Evolutionary conservation across 1,139 yeast genomes (phyloP).

Genomic region (Yamadazyma diddensiae): DNA sequence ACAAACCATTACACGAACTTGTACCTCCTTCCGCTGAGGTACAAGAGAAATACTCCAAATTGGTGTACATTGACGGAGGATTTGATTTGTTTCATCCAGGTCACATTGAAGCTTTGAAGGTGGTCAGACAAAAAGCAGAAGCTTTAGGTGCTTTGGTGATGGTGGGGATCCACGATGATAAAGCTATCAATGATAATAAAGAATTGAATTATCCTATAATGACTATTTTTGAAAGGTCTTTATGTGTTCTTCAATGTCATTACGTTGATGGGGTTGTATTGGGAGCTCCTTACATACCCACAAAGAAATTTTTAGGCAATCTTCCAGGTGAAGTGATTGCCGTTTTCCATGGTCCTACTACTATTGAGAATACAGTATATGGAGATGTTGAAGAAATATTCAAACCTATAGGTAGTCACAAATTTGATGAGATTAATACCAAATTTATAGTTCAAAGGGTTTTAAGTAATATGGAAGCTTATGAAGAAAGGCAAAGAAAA

Average conservation of each 20-base stretch:
- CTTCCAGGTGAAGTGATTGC: slow-evolving; percentile 40
- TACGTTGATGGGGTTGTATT: slow-evolving; percentile 76
- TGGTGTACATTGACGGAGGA: slow-evolving; percentile 74
- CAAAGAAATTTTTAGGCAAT: slow-evolving; percentile 32
- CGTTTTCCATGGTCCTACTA: slow-evolving; percentile 66
- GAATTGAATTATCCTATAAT: slow-evolving; percentile 79
- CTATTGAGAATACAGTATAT: slow-evolving; percentile 41
- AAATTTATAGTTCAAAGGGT: slow-evolving; percentile 68
- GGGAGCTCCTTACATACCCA: slow-evolving; percentile 63
- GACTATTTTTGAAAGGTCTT: slow-evolving; percentile 80
- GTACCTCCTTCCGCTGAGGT: slow-evolving; percentile 31
- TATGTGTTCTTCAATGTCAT: slow-evolving; percentile 84
- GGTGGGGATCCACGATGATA: slow-evolving; percentile 72
- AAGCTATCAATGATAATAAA: slow-evolving; percentile 52
- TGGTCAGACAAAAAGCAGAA: slow-evolving; percentile 38
- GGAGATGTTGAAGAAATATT: slow-evolving; percentile 36
- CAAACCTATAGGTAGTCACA: slow-evolving; percentile 50
- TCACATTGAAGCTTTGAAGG: slow-evolving; percentile 68
- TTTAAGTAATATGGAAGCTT: slow-evolving; percentile 58
- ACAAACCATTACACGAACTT: slow-evolving; percentile 24
- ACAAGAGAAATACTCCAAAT: slow-evolving; percentile 24
- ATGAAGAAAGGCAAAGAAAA: slow-evolving; percentile 74
- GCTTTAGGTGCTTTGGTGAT: slow-evolving; percentile 46
- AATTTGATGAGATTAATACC: slow-evolving; percentile 58
- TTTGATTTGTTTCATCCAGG: slow-evolving; percentile 94